Conservation (phyloP, 805 yeast genomes). For the Schwanniomyces occidentalis region DNA sequence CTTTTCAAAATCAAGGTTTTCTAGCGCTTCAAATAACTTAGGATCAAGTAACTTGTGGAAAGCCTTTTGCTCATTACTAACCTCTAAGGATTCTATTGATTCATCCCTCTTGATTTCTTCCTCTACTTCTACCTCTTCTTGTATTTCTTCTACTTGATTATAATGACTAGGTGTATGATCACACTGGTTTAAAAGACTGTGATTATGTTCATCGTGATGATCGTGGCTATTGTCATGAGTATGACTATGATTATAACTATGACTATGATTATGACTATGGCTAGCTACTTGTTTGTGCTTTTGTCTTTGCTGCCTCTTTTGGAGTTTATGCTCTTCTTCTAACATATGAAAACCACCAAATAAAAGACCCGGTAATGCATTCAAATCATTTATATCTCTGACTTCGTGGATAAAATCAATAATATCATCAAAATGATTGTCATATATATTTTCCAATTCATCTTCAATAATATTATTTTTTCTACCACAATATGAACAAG, state of each 20-base stretch:
- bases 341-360: conserved; percentile 38
- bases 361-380: conserved; percentile 34
- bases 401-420: conserved; percentile 39
- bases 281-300: conserved; percentile 9
- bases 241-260: conserved; percentile 7
- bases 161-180: conserved; percentile 1
- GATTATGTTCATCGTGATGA: too few relatives aligned
- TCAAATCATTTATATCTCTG: conserved; percentile 36
- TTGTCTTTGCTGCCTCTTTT: conserved; percentile 22
- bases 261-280: neutral
- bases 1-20: conserved; percentile 23
- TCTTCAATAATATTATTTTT: conserved; percentile 70
- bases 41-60: conserved; percentile 28
- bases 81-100: too few relatives aligned
- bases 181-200: conserved; percentile 1
- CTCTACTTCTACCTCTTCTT: too few relatives aligned
- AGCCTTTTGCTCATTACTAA: too few relatives aligned
- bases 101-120: too few relatives aligned
- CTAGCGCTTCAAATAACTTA: conserved; percentile 26
- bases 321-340: conserved; percentile 32
- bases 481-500: conserved; percentile 77
- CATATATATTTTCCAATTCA: conserved; percentile 73
- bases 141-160: too few relatives aligned
- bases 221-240: neutral
- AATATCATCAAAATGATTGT: conserved; percentile 57